Conservation (phyloP, 1,284 basidiomycete species). For the Ganoderma sinense region DNA sequence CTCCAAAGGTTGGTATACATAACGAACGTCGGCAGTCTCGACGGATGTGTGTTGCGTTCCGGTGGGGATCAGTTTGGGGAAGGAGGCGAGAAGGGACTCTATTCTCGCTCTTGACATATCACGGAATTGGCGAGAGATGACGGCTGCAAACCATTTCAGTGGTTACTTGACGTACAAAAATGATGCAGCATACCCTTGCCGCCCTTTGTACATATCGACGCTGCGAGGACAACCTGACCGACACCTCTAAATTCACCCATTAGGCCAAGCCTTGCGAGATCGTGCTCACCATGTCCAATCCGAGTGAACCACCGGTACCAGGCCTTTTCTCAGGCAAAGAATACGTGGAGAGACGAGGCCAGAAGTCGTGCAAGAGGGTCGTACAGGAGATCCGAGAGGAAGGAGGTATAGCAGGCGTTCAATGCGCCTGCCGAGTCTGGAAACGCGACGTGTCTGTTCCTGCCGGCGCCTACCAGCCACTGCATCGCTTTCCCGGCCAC, state of each 20-base stretch:
- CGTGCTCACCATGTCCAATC: slow-evolving; percentile 24
- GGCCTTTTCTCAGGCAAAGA: neutral
- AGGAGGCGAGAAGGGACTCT: slow-evolving; percentile 95
- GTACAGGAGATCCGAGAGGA: neutral
- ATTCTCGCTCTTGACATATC: slow-evolving; percentile 94
- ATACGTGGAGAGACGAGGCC: neutral
- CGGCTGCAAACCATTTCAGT: slow-evolving; percentile 59
- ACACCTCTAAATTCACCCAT: slow-evolving; percentile 5
- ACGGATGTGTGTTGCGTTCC: slow-evolving; percentile 98
- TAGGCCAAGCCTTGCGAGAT: neutral
- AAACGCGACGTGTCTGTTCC: slow-evolving; percentile 29
- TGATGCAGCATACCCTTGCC: slow-evolving; percentile 73
- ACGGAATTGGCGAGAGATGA: slow-evolving; percentile 96
- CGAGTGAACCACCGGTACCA: neutral
- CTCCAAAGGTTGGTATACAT: slow-evolving; percentile 98
- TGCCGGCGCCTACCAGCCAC: slow-evolving; percentile 17
- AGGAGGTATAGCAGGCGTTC: neutral
- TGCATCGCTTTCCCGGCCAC: slow-evolving; percentile 1
- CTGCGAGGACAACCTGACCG: slow-evolving; percentile 86
- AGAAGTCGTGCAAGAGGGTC: slow-evolving; percentile 3
- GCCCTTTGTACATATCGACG: slow-evolving; percentile 93
- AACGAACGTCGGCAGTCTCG: slow-evolving; percentile 92
- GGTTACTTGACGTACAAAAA: neutral
- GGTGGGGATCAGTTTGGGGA: slow-evolving; percentile 97
- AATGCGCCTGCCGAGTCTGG: slow-evolving; percentile 19